Evolutionary conservation across 371 early-diverging fungal genomes (phyloP), one percentile per base, ranked within the genome.

Genomic region (Saksenaea oblongispora): DNA sequence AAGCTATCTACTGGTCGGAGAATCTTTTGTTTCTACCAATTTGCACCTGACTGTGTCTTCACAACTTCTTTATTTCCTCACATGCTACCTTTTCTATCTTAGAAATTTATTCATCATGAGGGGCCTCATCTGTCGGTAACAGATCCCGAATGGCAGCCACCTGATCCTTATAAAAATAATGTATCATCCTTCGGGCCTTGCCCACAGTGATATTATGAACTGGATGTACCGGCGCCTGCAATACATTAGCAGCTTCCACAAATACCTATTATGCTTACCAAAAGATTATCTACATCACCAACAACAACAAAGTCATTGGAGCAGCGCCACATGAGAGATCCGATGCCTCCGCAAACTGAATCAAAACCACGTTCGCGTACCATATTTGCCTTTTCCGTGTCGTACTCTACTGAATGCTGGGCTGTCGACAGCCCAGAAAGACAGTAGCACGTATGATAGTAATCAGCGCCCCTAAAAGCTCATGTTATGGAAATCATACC

Each of bases 361-460:
- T 73, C 47, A 67, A 73, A n/a, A 61, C 76, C 58, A 70, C 76
- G 42, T 63, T 68, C 56, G 34, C 54, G 41, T 3, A 76, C 51
- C 51, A 59, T 18, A 18, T 37, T 26, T 22, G 66, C 63, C 5
- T 69, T 62, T 27, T 54, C 55, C 3, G 37, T 62, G 65, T 73
- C 75, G 54, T 62, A 77, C 37, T n/a, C 64, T 3, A 84, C 61
- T 5, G 72, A 63, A 44, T 87, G 82, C 54, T 89, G 89, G 1
- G 85, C 72, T 1, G 75, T 73, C 1, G 97, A 93, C 5, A 98
- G 75, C 0, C 98, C 98, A 47, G 88, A 85, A 35, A 98, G 81
- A 56, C 91, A 87, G 70, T 98, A 99, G 64, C 96, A 95, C 17
- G 97, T 95, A 71, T 99, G 99, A 77, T 99, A 98, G 59, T 85